Evolutionary conservation across 306 rosid species (phyloP).

Genomic region (Cercis canadensis): DNA sequence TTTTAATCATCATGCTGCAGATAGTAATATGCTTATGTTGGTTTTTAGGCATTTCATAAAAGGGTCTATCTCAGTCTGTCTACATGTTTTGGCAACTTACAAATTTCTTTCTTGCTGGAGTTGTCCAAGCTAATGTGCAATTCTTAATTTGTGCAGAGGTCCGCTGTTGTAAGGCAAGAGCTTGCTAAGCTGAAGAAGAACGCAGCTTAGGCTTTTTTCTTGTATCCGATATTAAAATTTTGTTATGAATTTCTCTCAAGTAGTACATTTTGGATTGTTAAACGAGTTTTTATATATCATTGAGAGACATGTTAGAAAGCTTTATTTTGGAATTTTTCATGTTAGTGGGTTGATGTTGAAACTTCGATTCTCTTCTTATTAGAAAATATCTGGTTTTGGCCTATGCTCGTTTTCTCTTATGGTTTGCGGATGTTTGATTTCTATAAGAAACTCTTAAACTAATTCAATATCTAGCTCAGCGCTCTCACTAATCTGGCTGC

Average conservation of each 20-base stretch:
- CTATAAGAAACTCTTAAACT: too few relatives aligned
- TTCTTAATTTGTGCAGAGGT: conserved; percentile 61
- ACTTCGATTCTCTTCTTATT: background rate
- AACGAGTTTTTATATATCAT: conserved; percentile 15
- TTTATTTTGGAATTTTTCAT: conserved; percentile 23
- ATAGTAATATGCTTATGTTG: too few relatives aligned
- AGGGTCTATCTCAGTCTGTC: background rate
- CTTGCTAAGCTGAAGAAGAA: conserved; percentile 77
- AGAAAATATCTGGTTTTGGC: background rate
- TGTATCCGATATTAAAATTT: conserved; percentile 40
- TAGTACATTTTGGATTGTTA: conserved; percentile 29
- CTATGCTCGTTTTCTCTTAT: background rate
- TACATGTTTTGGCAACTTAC: background rate
- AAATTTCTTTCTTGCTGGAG: background rate
- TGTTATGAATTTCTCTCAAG: conserved; percentile 38
- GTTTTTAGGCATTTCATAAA: too few relatives aligned
- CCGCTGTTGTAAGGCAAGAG: conserved; percentile 83
- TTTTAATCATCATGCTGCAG: too few relatives aligned
- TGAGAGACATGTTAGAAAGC: conserved; percentile 8
- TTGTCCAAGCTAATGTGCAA: background rate
- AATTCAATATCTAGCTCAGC: too few relatives aligned
- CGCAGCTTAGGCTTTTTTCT: conserved; percentile 45
- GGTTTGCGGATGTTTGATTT: background rate
- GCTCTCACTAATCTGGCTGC: too few relatives aligned
- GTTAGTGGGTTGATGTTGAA: conserved; percentile 6